Evolutionary conservation across 2,329 filamentous ascomycete species (phyloP), one percentile per base, ranked within the genome.

Genomic region (Graphilbum sp.): DNA sequence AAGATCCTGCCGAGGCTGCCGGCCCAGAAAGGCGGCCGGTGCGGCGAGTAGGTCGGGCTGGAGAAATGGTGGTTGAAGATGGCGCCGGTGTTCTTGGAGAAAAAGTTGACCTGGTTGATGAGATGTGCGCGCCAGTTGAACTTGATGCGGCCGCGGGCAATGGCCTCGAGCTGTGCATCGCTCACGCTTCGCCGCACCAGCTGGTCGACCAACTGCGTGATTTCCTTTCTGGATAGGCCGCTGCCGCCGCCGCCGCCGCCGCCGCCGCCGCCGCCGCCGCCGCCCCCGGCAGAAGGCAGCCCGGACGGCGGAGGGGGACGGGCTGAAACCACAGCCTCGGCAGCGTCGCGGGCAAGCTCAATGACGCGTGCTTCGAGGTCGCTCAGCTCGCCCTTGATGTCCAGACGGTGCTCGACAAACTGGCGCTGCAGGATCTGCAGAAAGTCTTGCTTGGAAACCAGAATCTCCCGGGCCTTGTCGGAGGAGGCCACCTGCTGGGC

Each of bases 81-180:
- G 1, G 83, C 82, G 5, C 83, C 84, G 16, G 75, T 59, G 5
- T 73, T 72, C 1, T 58, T 50, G 3, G 69, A 67, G 48, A 94
- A 79, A 58, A 77, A 86, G 60, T 95, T 94, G 56, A 86, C 61
- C 39, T 69, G 67, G 38, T 66, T 60, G 39, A 56, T 56, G 19
- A 75, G 57, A 19, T 63, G 52, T 1, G 51, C 48, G 32, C 61
- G 56, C 51, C 59, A 63, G 45, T 64, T 53, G 27, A 54, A 51
- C 23, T 60, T 57, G 37, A 72, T 67, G 37, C 61, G 57, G 38
- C 62, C 62, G 21, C 58, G 55, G 20, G 64, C 61, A 27, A 67
- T 48, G 3, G 62, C 62, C 35, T 64, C 58, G 3, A 74, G 56
- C 38, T 64, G 63, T 17, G 58, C 55, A 27, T 65, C 57, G 5